These are phyloP conservation scores for Fusarium agapanthi DNA, from an alignment of 2,329 filamentous ascomycete species.

Conservation along the genomic window DNA sequence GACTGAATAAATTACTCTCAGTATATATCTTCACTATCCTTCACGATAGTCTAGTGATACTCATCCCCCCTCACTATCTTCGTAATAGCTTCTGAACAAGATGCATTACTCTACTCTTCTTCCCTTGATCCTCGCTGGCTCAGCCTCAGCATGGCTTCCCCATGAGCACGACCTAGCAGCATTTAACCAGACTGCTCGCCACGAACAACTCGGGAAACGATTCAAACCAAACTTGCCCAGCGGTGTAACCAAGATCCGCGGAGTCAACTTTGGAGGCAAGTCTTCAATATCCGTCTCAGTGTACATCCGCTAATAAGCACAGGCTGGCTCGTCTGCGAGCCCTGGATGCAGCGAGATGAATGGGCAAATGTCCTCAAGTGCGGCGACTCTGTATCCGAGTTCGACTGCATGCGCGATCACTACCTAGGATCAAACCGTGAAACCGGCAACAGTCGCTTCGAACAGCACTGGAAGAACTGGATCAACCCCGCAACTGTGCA, in stretches of 20 bases:
- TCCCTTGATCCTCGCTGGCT: background rate
- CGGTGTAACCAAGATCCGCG: slow-evolving; percentile 26
- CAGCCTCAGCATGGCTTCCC: slow-evolving; percentile 25
- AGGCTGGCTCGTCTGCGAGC: slow-evolving; percentile 31
- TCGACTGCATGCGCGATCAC: slow-evolving; percentile 31
- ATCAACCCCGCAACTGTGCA: slow-evolving; percentile 29
- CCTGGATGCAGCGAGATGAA: slow-evolving; percentile 10
- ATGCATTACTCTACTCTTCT: background rate
- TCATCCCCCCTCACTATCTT: accelerated
- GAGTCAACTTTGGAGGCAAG: slow-evolving; percentile 27
- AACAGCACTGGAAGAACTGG: slow-evolving; percentile 27
- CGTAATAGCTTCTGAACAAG: accelerated
- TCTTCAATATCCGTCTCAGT: accelerated
- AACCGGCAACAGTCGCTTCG: slow-evolving; percentile 19
- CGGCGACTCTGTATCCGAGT: slow-evolving; percentile 16
- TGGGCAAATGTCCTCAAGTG: slow-evolving; percentile 21
- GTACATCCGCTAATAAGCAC: accelerated
- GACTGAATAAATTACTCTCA: background rate
- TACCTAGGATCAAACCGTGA: slow-evolving; percentile 16
- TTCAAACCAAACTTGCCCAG: slow-evolving; percentile 10
- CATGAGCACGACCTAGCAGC: slow-evolving; percentile 23
- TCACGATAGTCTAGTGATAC: no score
- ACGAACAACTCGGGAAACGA: slow-evolving; percentile 25
- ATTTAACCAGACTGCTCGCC: slow-evolving; percentile 27
- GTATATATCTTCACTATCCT: background rate